Evolutionary conservation across 1,284 basidiomycete species (phyloP).

Genomic region (Puccinia triticina): DNA sequence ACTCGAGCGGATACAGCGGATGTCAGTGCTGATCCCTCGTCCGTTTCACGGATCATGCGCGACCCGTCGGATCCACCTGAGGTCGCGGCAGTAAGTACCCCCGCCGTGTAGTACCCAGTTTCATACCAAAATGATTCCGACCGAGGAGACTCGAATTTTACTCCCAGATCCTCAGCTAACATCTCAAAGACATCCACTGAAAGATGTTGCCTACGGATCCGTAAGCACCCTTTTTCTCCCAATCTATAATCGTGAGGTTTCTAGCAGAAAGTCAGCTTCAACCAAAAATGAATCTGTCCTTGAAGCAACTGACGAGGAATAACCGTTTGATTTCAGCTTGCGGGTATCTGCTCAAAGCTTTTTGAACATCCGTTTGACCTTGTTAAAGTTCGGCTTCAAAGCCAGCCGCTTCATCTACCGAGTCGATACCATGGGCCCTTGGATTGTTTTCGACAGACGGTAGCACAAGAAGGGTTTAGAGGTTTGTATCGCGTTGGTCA

Average conservation of each 20-base stretch:
- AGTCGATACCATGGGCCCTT: slow-evolving; percentile 75
- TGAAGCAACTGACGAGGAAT: not conserved
- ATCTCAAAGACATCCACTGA: slow-evolving; percentile 36
- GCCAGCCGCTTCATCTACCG: slow-evolving; percentile 74
- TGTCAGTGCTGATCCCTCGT: no score
- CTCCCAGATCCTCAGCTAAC: not conserved
- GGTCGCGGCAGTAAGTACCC: no score
- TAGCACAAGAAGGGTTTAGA: slow-evolving; percentile 72
- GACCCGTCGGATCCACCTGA: no score
- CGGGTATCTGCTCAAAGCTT: slow-evolving; percentile 79
- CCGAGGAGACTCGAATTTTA: not conserved
- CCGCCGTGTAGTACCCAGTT: no score
- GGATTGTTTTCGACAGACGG: slow-evolving; percentile 79
- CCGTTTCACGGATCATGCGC: no score
- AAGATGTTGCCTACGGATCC: slow-evolving; percentile 46
- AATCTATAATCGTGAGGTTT: not conserved
- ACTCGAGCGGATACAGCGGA: no score
- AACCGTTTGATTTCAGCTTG: slow-evolving; percentile 62
- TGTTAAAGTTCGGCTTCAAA: slow-evolving; percentile 79
- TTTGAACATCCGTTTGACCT: slow-evolving; percentile 85
- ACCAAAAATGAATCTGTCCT: not conserved
- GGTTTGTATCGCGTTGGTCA: slow-evolving; percentile 76
- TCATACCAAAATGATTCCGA: not conserved
- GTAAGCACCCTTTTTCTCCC: not conserved
- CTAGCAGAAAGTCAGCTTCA: not conserved